Percentiles rank a stretch among this genome's conserved stretches.
These are phyloP conservation scores for Malus orientalis DNA, from an alignment of 306 rosid species.

Conservation along the genomic window DNA sequence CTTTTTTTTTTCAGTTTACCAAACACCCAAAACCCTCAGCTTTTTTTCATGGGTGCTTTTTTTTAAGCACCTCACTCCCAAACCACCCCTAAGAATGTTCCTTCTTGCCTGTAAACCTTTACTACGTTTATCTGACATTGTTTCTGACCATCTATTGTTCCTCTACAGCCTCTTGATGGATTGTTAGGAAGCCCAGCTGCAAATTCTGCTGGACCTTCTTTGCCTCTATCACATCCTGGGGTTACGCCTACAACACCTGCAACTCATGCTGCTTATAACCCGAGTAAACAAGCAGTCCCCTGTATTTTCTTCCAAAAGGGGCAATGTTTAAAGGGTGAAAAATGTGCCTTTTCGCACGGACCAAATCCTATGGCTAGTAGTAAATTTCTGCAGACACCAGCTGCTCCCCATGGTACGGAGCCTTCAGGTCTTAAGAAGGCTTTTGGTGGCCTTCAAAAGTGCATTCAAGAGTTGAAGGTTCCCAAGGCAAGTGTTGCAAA, in stretches of 20 bases:
- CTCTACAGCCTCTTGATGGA: constrained; percentile 76
- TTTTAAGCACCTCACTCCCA: too few species aligned
- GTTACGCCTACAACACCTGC: constrained; percentile 42
- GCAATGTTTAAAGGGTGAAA: constrained; percentile 79
- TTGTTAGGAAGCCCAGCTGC: constrained; percentile 64
- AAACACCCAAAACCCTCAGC: too few species aligned
- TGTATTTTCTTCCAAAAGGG: constrained; percentile 93
- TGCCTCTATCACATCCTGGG: constrained; percentile 34
- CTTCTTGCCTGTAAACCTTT: neutral
- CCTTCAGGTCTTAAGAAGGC: constrained; percentile 39
- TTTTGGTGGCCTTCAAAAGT: constrained; percentile 45
- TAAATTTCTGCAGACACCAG: constrained; percentile 45
- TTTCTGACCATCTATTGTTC: constrained; percentile 19
- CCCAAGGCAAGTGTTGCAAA: constrained; percentile 33
- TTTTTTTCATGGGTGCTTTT: too few species aligned
- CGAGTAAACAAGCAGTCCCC: constrained; percentile 70
- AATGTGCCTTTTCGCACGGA: constrained; percentile 78
- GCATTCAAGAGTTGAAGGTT: constrained; percentile 45
- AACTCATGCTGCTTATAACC: constrained; percentile 30
- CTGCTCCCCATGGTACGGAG: constrained; percentile 35
- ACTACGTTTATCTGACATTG: neutral
- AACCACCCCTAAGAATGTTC: too few species aligned
- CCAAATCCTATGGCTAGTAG: constrained; percentile 30
- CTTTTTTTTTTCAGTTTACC: too few species aligned
- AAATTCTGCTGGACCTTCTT: constrained; percentile 44